phyloP scores from a whole-genome alignment of 345 rosid genomes.

The Firmiana major region DNA sequence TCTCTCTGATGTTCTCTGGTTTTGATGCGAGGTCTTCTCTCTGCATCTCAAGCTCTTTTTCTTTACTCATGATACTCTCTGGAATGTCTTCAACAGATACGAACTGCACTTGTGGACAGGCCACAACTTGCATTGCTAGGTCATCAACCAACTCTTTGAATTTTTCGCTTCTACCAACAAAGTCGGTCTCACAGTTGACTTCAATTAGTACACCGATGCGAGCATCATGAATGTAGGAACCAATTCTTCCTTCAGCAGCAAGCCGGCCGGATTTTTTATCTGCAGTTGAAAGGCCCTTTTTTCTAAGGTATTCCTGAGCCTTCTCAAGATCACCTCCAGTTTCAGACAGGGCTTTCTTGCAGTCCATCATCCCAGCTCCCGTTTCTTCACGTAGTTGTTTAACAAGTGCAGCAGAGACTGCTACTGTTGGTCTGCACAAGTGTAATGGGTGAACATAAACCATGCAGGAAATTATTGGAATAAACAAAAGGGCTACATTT shows the following conservation, averaged over 20 bases:
- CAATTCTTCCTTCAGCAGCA: conserved; percentile 94
- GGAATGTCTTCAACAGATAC: conserved; percentile 74
- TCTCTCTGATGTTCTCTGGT: conserved; percentile 89
- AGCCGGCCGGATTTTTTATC: conserved; percentile 93
- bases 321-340: conserved; percentile 90
- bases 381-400: conserved; percentile 94
- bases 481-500: neutral
- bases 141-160: conserved; percentile 88
- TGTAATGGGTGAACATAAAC: neutral
- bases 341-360: conserved; percentile 92
- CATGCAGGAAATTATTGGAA: conserved; percentile 4
- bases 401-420: conserved; percentile 78
- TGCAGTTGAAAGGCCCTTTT: conserved; percentile 88
- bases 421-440: conserved; percentile 43
- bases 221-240: conserved; percentile 86
- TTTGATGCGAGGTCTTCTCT: conserved; percentile 81
- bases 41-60: conserved; percentile 90
- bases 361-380: conserved; percentile 99
- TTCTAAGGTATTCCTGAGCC: conserved; percentile 92
- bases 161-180: conserved; percentile 84
- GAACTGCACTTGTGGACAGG: conserved; percentile 78
- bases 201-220: conserved; percentile 88
- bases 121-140: conserved; percentile 91
- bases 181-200: conserved; percentile 95
- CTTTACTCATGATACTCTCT: conserved; percentile 48